Evolutionary conservation across 164 flowering plant genomes (phyloP), one percentile per base, ranked within the genome.

Genomic region (Chimonanthus praecox): DNA sequence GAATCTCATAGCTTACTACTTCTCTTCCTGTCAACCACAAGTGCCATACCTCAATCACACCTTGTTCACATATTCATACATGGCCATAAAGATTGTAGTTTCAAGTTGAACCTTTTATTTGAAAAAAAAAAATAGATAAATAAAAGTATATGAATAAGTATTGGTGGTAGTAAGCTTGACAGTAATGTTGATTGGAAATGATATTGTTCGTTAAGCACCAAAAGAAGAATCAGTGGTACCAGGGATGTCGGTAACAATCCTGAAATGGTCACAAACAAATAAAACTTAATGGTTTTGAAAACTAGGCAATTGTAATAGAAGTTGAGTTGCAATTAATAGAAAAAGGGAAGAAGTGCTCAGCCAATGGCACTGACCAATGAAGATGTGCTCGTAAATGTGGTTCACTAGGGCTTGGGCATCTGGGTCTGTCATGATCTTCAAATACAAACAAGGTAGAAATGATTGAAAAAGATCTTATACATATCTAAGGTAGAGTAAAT

Each of bases 371-470:
- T 54, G 88, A 93, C 98, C 98, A 93, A 88, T 93, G 97, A 70
- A 91, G 74, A 81, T 89, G 92, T 78, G 91, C 98, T 79, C 79
- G 88, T 51, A 90, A 85, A 70, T 88, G 87, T 70, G 98, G 97
- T 67, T 91, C 94, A 73, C 98, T 93, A 43, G 97, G 96, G 73
- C 94, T 90, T 73, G 96, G 96, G 87, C 94, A 88, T 93, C 98
- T 49, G 96, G 96, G 79, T 93, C 92, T 75, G 93, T 91, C 93
- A 92, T 87, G 20, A 92, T 77, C 97, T 92, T 82, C 73, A 76
- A 54, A 6, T 4, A 65, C 6, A 65, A 5, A n/a, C 4, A 4
- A 33, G 33, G 33, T 33, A 33, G 33, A 54, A 51, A 51, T 3
- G 11, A 46, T 66, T 11, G 7, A 18, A 44, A 66, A 66, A 21